A percentile compares a stretch with the other conserved stretches of the same genome.
phyloP scores from a whole-genome alignment of 192 early-diverging fungal genomes.

The Chytriomyces sp. region DNA sequence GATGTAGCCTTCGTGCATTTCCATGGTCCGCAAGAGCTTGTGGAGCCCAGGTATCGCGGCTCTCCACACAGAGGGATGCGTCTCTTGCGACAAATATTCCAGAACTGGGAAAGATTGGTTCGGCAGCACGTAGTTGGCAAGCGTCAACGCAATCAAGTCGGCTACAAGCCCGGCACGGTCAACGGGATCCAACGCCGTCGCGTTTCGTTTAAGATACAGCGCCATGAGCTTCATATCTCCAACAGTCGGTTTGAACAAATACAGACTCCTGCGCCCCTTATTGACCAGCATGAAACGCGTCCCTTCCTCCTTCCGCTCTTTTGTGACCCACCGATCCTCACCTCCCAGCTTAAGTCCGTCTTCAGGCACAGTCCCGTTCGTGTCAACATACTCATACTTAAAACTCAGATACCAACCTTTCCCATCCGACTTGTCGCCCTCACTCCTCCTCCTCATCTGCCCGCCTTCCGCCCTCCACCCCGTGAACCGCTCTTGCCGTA shows the following conservation, averaged over 20 bases:
- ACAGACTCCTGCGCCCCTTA: slow-evolving; percentile 7
- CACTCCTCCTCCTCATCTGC: neutral
- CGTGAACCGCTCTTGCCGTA: slow-evolving; percentile 17
- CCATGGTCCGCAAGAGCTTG: neutral
- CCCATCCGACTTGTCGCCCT: neutral
- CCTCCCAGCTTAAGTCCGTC: neutral
- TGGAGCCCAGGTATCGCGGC: neutral
- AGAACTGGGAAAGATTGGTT: neutral
- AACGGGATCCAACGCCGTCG: neutral
- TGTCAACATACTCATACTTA: neutral
- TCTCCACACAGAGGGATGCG: slow-evolving; percentile 9
- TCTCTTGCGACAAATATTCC: slow-evolving; percentile 1
- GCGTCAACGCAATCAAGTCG: slow-evolving; percentile 30
- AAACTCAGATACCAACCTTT: neutral
- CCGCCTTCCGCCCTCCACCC: neutral
- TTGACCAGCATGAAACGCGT: slow-evolving; percentile 14
- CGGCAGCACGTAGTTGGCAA: neutral
- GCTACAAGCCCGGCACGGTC: slow-evolving; percentile 36
- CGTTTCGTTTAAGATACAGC: neutral
- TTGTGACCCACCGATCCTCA: neutral
- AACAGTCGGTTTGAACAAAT: slow-evolving; percentile 3
- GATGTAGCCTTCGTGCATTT: neutral
- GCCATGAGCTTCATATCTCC: neutral
- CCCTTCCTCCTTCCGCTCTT: neutral
- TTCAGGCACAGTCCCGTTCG: neutral